Conservation (phyloP, 768 basidiomycete species). For the Mycena chlorophos region DNA sequence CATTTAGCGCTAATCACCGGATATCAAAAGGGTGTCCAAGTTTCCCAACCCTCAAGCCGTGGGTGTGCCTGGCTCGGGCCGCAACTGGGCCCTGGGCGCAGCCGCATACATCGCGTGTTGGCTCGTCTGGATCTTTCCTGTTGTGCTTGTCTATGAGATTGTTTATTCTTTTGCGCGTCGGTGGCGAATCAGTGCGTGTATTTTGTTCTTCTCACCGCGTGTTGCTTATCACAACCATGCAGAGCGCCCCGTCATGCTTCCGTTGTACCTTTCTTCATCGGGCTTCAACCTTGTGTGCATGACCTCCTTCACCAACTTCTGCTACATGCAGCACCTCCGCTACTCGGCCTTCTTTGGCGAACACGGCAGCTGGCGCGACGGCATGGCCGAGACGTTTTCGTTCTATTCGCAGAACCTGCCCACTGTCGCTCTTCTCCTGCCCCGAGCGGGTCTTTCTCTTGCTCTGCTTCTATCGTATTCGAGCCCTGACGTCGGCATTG, state of each 20-base stretch:
- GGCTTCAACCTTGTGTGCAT: conserved; percentile 75
- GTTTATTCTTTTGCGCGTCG: conserved; percentile 72
- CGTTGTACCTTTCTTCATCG: conserved; percentile 80
- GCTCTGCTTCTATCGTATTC: conserved; percentile 71
- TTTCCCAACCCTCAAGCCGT: conserved; percentile 69
- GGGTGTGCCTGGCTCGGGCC: conserved; percentile 69
- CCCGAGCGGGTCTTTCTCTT: conserved; percentile 74
- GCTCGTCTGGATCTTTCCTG: conserved; percentile 68
- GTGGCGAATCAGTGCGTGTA: conserved; percentile 76
- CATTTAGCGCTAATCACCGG: conserved; percentile 6
- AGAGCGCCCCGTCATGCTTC: conserved; percentile 84
- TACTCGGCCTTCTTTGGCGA: conserved; percentile 63
- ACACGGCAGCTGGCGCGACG: conserved; percentile 49
- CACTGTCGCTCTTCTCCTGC: conserved; percentile 78
- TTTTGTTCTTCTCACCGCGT: conserved; percentile 19
- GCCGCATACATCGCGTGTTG: conserved; percentile 85
- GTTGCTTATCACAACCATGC: conserved; percentile 6
- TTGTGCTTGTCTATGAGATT: conserved; percentile 76
- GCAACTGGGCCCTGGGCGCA: conserved; percentile 79
- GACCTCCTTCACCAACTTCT: conserved; percentile 80
- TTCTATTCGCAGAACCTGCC: conserved; percentile 84
- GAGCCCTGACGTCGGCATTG: conserved; percentile 45
- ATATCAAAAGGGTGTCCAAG: conserved; percentile 60
- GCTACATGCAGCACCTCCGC: conserved; percentile 81
- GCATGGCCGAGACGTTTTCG: conserved; percentile 82